phyloP scores from a whole-genome alignment of 2,329 filamentous ascomycete genomes.

The Diplodia mutila region DNA sequence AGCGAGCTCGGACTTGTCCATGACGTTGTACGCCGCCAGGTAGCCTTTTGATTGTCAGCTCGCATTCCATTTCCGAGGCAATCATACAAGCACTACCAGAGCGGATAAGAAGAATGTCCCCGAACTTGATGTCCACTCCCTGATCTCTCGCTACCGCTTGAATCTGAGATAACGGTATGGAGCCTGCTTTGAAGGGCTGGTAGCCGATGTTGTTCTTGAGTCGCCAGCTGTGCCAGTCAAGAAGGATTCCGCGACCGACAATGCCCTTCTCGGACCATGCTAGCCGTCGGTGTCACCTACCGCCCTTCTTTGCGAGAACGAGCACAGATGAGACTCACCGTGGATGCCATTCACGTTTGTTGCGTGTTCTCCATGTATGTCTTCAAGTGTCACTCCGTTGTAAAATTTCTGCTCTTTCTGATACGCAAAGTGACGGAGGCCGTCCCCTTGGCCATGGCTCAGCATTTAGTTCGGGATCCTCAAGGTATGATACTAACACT shows the following conservation, averaged over 20 bases:
- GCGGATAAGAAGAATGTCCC: slow-evolving; percentile 39
- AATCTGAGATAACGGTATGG: slow-evolving; percentile 32
- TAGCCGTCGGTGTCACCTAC: slow-evolving; percentile 28
- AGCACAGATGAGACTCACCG: slow-evolving; percentile 3
- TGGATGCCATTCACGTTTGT: slow-evolving; percentile 30
- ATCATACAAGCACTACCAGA: slow-evolving; percentile 26
- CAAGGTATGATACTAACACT: not conserved
- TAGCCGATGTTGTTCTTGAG: slow-evolving; percentile 29
- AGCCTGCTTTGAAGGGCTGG: slow-evolving; percentile 32
- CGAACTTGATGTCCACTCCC: slow-evolving; percentile 31
- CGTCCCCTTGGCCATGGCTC: slow-evolving; percentile 36
- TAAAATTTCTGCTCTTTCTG: slow-evolving; percentile 37
- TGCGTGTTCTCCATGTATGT: slow-evolving; percentile 32
- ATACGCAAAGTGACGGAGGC: slow-evolving; percentile 41
- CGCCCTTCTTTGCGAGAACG: not conserved
- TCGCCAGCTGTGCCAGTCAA: slow-evolving; percentile 53
- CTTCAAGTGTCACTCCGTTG: slow-evolving; percentile 37
- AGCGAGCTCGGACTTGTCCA: slow-evolving; percentile 26
- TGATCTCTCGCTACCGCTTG: slow-evolving; percentile 31
- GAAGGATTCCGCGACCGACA: slow-evolving; percentile 58
- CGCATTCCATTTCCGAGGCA: not conserved
- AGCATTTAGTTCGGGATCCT: not conserved
- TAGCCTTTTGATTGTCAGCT: slow-evolving; percentile 28
- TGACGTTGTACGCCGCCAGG: slow-evolving; percentile 27
- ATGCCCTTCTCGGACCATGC: slow-evolving; percentile 59